Evolutionary conservation across 768 basidiomycete species (phyloP), one percentile per base, ranked within the genome.

Genomic region (Amylocystis lapponica): DNA sequence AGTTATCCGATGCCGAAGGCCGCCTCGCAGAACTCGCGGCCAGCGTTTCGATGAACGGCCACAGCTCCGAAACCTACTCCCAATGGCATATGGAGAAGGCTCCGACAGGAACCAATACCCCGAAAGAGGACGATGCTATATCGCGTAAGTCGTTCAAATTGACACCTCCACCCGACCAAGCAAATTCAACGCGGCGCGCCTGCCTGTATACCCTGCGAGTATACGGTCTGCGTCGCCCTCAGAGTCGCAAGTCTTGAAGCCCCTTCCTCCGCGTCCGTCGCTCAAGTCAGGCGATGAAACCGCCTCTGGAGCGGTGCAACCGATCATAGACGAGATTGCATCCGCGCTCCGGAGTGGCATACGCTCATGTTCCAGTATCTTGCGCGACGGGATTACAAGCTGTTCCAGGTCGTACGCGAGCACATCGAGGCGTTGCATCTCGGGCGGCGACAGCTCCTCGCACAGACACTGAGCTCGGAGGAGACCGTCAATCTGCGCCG

Each of bases 341-440:
- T 95, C 91, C 7, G 94, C 95, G 0, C 68, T 98, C 33, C 81
- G 95, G 95, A 98, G 76, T 98, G 94, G 93, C 86, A 95, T 56
- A 78, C 79, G 27, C 70, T 92, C 39, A 85, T 97, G 76, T 93
- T 91, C 58, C 84, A 84, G 49, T 93, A 96, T 61, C 83, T 98
- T 31, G 83, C 86, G 8, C 74, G 81, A 34, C 78, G 93, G 42
- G 88, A 97, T 55, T 98, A 98, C 68, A 77, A 78, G 31, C 78
- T 93, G 16, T 98, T 98, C 64, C 78, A 84, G 47, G 71, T 78
- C 7, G 90, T 98, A 42, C 79, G 81, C 45, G 83, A 85, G 40
- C 91, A 95, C 55, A 88, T 98, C 48, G 91, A 95, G 59, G 83
- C 83, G 5, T 73, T 98, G 4, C 92, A 96, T 59, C 76, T 89